A percentile compares a stretch with the other conserved stretches of the same genome.
Conservation (phyloP, 352 stramenopile species). For the Phytophthora kernoviae region DNA sequence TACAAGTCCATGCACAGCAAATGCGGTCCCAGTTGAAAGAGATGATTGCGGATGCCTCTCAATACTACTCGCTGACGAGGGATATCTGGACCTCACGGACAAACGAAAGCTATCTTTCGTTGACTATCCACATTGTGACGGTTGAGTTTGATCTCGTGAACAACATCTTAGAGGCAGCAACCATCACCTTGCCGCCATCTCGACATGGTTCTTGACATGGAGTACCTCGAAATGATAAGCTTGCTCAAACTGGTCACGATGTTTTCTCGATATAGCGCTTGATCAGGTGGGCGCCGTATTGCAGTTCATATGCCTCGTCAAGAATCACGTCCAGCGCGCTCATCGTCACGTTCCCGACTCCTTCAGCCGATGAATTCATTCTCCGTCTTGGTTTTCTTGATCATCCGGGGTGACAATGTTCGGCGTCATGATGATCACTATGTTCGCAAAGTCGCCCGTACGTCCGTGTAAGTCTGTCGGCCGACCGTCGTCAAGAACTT, state of each 20-base stretch:
- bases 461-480: constrained; percentile 96
- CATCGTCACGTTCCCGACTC: too few relatives aligned
- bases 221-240: too few relatives aligned
- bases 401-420: constrained; percentile 86
- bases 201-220: too few relatives aligned
- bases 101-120: constrained; percentile 4
- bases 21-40: constrained; percentile 1
- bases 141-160: too few relatives aligned
- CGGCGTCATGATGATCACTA: constrained; percentile 97
- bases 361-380: constrained; percentile 22
- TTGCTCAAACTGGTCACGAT: too few relatives aligned
- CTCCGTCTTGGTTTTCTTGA: constrained; percentile 69
- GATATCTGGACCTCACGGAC: constrained; percentile 16
- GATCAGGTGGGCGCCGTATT: too few relatives aligned
- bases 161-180: too few relatives aligned
- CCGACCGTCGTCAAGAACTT: constrained; percentile 97
- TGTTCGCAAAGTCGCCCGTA: constrained; percentile 98
- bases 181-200: too few relatives aligned
- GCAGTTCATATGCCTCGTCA: too few relatives aligned
- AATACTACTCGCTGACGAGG: constrained; percentile 10
- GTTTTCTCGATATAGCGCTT: too few relatives aligned
- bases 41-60: neutral
- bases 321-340: too few relatives aligned
- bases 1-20: constrained; percentile 7
- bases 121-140: constrained; percentile 16